Evolutionary conservation across 2,329 filamentous ascomycete genomes (phyloP).

Genomic region (Fusarium sp.): DNA sequence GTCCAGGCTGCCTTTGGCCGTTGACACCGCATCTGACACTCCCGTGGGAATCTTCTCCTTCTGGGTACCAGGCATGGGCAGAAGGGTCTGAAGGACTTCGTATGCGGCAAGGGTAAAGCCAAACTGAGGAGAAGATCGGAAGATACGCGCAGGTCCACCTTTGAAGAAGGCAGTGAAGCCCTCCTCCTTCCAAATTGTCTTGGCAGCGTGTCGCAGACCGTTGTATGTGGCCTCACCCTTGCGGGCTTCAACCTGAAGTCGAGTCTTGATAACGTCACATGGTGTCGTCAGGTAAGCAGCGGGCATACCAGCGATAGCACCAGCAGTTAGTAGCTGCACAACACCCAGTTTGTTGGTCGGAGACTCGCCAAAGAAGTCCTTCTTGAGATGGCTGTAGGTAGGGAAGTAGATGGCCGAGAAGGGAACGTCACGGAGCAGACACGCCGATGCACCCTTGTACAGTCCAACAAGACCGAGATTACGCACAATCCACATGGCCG

Average conservation of each 20-base stretch:
- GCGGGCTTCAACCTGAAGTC: slow-evolving; percentile 94
- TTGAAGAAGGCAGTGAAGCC: slow-evolving; percentile 99
- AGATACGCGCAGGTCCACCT: slow-evolving; percentile 92
- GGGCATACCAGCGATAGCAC: slow-evolving; percentile 93
- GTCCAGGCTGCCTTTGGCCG: slow-evolving; percentile 49
- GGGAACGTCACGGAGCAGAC: slow-evolving; percentile 93
- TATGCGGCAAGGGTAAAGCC: slow-evolving; percentile 97
- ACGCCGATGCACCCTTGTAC: slow-evolving; percentile 97
- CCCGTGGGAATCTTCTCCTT: slow-evolving; percentile 68
- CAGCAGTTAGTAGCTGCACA: slow-evolving; percentile 89
- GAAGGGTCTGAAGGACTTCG: slow-evolving; percentile 84
- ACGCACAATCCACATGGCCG: slow-evolving; percentile 96
- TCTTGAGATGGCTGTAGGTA: slow-evolving; percentile 93
- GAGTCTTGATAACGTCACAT: slow-evolving; percentile 99
- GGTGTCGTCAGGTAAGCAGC: slow-evolving; percentile 96
- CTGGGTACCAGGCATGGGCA: slow-evolving; percentile 78
- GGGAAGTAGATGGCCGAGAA: slow-evolving; percentile 99
- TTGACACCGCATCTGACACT: slow-evolving; percentile 72
- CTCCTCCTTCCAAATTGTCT: slow-evolving; percentile 88
- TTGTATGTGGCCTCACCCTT: slow-evolving; percentile 94
- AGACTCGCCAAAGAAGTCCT: slow-evolving; percentile 92
- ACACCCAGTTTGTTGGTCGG: slow-evolving; percentile 89
- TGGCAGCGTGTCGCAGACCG: slow-evolving; percentile 85
- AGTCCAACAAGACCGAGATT: slow-evolving; percentile 94
- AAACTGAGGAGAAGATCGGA: slow-evolving; percentile 96